These are phyloP conservation scores for Hypoxylon perforatum DNA, from an alignment of 495 filamentous ascomycete genomes.

Conservation along the genomic window DNA sequence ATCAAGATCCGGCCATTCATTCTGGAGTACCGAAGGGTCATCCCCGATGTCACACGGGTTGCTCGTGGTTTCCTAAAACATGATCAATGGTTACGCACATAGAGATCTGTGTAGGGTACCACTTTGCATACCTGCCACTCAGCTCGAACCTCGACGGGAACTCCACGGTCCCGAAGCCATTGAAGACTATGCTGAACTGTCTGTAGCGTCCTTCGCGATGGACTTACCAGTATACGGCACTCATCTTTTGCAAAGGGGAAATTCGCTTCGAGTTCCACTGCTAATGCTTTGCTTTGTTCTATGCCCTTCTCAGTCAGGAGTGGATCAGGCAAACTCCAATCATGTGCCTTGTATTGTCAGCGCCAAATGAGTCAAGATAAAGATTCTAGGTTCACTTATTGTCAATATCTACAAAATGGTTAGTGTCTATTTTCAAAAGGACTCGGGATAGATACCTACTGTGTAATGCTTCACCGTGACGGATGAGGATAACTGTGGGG, in stretches of 20 bases:
- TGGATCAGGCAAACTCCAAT: slow-evolving; percentile 43
- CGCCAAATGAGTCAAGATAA: slow-evolving; percentile 2
- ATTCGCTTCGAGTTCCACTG: slow-evolving; percentile 31
- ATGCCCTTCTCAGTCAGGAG: slow-evolving; percentile 40
- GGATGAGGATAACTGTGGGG: slow-evolving; percentile 58
- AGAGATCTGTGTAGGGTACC: background rate
- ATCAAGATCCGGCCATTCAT: slow-evolving; percentile 58
- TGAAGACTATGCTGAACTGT: slow-evolving; percentile 56
- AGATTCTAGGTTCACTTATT: slow-evolving; percentile 34
- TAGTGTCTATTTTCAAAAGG: slow-evolving; percentile 13
- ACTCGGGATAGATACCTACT: slow-evolving; percentile 43
- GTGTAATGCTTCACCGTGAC: slow-evolving; percentile 61
- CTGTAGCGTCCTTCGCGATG: slow-evolving; percentile 61
- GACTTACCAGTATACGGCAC: slow-evolving; percentile 61
- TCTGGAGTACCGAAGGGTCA: slow-evolving; percentile 44
- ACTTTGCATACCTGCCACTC: slow-evolving; percentile 60
- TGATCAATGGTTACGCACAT: slow-evolving; percentile 3
- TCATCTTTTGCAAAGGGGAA: slow-evolving; percentile 51
- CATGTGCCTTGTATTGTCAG: slow-evolving; percentile 44
- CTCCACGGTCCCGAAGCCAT: slow-evolving; percentile 55
- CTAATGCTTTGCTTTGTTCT: slow-evolving; percentile 39
- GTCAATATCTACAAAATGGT: slow-evolving; percentile 35
- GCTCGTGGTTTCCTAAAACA: slow-evolving; percentile 60
- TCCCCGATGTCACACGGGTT: slow-evolving; percentile 65
- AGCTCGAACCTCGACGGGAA: slow-evolving; percentile 56